Evolutionary conservation across 2,329 filamentous ascomycete species (phyloP).

Genomic region (Aspergillus vadensis): DNA sequence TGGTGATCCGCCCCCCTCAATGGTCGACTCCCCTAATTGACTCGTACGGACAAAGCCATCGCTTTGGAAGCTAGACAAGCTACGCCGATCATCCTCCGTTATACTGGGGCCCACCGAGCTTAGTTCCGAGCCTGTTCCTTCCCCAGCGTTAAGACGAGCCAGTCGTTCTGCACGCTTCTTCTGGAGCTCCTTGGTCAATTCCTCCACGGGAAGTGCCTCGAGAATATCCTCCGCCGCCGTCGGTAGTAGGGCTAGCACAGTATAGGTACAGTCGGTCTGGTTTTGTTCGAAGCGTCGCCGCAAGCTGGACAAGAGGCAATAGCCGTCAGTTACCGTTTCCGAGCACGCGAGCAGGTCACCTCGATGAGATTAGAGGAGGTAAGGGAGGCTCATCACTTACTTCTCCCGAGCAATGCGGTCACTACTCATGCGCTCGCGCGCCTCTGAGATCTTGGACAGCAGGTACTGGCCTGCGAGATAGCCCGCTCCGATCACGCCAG

Average conservation of each 20-base stretch:
- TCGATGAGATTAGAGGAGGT: neutral
- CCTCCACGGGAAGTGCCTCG: conserved; percentile 84
- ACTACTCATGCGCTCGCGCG: conserved; percentile 92
- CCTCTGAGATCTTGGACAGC: conserved; percentile 85
- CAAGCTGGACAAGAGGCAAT: conserved; percentile 60
- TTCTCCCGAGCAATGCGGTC: conserved; percentile 97
- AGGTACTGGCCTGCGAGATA: conserved; percentile 95
- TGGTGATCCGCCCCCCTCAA: conserved; percentile 49
- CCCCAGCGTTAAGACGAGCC: conserved; percentile 58
- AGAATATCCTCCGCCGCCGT: conserved; percentile 89
- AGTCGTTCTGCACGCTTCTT: conserved; percentile 80
- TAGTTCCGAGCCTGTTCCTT: conserved; percentile 58
- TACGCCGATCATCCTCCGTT: conserved; percentile 80
- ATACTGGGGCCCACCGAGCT: conserved; percentile 65
- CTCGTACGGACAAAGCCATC: conserved; percentile 83
- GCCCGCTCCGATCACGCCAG: conserved; percentile 82
- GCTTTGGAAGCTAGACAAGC: conserved; percentile 73
- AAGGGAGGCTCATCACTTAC: conserved; percentile 53
- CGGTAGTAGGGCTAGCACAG: conserved; percentile 90
- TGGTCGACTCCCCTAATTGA: conserved; percentile 64
- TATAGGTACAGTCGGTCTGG: conserved; percentile 98
- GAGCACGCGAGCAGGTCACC: conserved; percentile 17
- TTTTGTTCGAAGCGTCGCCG: conserved; percentile 97
- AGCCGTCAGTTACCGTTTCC: conserved; percentile 15
- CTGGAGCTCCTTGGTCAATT: conserved; percentile 90